A percentile compares a stretch with the other conserved stretches of the same genome.
These are phyloP conservation scores for Lentinus brumalis DNA, from an alignment of 768 basidiomycete species.

Conservation along the genomic window DNA sequence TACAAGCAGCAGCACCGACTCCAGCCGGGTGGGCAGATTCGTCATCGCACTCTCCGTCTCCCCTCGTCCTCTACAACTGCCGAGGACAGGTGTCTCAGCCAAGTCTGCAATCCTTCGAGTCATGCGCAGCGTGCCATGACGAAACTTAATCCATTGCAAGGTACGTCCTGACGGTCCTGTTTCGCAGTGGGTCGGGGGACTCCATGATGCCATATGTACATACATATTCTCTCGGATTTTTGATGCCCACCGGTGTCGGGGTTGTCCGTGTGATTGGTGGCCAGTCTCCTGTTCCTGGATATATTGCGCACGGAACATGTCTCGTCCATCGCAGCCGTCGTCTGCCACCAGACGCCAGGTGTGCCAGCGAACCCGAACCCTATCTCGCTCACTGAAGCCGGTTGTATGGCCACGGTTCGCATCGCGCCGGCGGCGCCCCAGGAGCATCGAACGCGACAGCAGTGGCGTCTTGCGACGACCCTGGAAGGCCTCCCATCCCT, in stretches of 20 bases:
- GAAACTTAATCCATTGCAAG: background rate
- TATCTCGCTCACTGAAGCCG: conserved; percentile 10
- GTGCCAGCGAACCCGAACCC: conserved; percentile 21
- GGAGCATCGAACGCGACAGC: conserved; percentile 11
- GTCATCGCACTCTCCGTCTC: background rate
- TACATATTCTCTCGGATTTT: conserved; percentile 3
- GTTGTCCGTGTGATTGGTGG: conserved; percentile 14
- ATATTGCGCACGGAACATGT: conserved; percentile 13
- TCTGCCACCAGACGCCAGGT: conserved; percentile 17
- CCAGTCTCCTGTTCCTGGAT: conserved; percentile 8
- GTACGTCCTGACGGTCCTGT: background rate
- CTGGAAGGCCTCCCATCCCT: conserved; percentile 4
- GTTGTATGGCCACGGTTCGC: conserved; percentile 2
- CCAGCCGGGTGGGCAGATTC: background rate
- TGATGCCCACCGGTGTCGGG: conserved; percentile 7
- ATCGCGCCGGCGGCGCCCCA: conserved; percentile 4
- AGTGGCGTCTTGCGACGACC: conserved; percentile 9
- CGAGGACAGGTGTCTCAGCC: background rate
- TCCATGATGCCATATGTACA: conserved; percentile 17
- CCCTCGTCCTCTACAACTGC: background rate
- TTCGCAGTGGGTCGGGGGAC: background rate
- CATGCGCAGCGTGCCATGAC: background rate
- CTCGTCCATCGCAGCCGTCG: conserved; percentile 9
- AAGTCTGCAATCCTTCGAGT: background rate
- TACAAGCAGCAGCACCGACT: background rate